These are phyloP conservation scores for Artemisia argyi DNA, from an alignment of 129 eudicot species.

Conservation along the genomic window DNA sequence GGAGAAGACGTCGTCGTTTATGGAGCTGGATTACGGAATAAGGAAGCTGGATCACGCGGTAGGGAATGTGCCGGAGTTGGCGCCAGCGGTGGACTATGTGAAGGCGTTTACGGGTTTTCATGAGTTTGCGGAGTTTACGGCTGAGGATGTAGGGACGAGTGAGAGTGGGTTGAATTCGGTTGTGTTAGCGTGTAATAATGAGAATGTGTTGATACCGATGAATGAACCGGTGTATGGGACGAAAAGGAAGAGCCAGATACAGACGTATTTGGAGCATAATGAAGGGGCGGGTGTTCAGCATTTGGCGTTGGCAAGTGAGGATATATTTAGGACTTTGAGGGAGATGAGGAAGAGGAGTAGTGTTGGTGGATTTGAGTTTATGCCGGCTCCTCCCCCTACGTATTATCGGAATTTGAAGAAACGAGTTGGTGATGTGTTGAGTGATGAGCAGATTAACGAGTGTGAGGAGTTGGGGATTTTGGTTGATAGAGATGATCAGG, in stretches of 20 bases:
- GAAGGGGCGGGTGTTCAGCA: slow-evolving; percentile 96
- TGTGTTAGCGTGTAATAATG: slow-evolving; percentile 77
- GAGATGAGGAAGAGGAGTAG: slow-evolving; percentile 87
- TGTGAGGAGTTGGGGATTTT: slow-evolving; percentile 93
- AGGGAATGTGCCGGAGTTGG: slow-evolving; percentile 81
- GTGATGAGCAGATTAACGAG: slow-evolving; percentile 80
- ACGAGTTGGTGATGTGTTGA: slow-evolving; percentile 75
- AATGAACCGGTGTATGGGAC: slow-evolving; percentile 91
- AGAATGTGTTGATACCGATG: slow-evolving; percentile 71
- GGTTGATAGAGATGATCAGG: slow-evolving; percentile 97
- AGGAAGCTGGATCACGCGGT: slow-evolving; percentile 88
- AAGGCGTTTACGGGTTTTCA: slow-evolving; percentile 88
- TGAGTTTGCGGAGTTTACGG: slow-evolving; percentile 87
- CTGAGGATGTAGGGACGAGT: slow-evolving; percentile 90
- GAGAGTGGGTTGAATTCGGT: slow-evolving; percentile 92
- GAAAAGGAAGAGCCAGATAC: slow-evolving; percentile 87
- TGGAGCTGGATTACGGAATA: slow-evolving; percentile 72
- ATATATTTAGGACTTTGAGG: slow-evolving; percentile 75
- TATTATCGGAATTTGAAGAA: slow-evolving; percentile 76
- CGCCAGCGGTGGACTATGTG: slow-evolving; percentile 59
- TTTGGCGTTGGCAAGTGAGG: slow-evolving; percentile 74
- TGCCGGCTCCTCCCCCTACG: slow-evolving; percentile 98
- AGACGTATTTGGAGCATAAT: slow-evolving; percentile 91
- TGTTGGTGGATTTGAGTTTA: slow-evolving; percentile 92
- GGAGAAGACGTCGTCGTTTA: slow-evolving; percentile 30